These are phyloP conservation scores for Hortaea werneckii DNA, from an alignment of 2,329 filamentous ascomycete species.

Conservation along the genomic window DNA sequence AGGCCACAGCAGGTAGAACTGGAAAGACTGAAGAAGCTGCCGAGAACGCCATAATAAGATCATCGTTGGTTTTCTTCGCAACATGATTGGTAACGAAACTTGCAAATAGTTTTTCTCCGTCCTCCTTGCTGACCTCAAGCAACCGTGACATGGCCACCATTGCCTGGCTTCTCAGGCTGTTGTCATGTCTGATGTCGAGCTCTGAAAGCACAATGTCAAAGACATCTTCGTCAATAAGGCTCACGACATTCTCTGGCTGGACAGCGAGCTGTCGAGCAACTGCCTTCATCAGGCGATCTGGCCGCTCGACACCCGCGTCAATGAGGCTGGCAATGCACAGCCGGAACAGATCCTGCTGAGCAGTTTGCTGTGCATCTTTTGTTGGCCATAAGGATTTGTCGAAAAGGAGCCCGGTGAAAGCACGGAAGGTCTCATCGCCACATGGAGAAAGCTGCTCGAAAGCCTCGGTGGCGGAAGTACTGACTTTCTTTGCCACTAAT, in stretches of 20 bases:
- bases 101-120: constrained; percentile 53
- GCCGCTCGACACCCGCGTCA: constrained; percentile 72
- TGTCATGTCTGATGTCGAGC: constrained; percentile 71
- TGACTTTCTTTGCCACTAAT: constrained; percentile 29
- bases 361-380: constrained; percentile 34
- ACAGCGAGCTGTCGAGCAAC: constrained; percentile 50
- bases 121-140: constrained; percentile 63
- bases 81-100: constrained; percentile 66
- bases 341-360: constrained; percentile 52
- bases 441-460: constrained; percentile 36
- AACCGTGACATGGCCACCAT: constrained; percentile 74
- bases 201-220: constrained; percentile 79
- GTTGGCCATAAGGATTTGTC: constrained; percentile 33
- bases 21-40: constrained; percentile 85
- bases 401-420: constrained; percentile 32
- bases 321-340: constrained; percentile 80
- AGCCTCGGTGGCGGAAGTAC: constrained; percentile 30
- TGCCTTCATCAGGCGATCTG: constrained; percentile 50
- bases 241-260: constrained; percentile 46
- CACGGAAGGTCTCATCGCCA: constrained; percentile 37
- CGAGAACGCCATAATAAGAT: constrained; percentile 84
- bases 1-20: constrained; percentile 63
- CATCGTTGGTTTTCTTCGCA: constrained; percentile 67
- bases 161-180: constrained; percentile 67
- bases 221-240: constrained; percentile 62